Base-by-base conservation (phyloP, 2,329 filamentous ascomycete species). In the Nemania sp. region DNA sequence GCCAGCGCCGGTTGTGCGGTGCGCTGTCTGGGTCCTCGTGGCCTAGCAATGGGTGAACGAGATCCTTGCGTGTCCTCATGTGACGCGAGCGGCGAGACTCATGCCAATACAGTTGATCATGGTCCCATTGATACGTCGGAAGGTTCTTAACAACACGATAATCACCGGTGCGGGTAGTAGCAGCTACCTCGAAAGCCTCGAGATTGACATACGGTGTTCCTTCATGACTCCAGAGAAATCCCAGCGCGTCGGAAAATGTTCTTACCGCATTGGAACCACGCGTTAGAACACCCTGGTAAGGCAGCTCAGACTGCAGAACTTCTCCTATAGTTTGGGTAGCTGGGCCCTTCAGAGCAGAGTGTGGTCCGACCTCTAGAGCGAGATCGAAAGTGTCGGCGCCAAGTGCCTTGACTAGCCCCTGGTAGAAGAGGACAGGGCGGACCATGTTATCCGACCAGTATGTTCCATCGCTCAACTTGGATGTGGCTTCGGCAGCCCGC, bases 331-430 rank as follows among this genome's bases (percentile, higher is more conserved):
- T 66, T 24, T 59, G 54, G 3, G 2, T n/a, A 1, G 56, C 49
- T 1, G 71, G 70, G 0, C 74, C 77, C 65, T 80, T 78, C 1
- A 82, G 72, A 20, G 80, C 78, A 4, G 80, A 77, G 68, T 73
- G 80, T 5, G 80, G 77, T 1, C 80, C 80, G 11, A 82, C 52
- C 61, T 82, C 80, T 2, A 82, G 53, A 5, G 72, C 71, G 0
- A 77, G 54, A 41, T 79, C 73, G 41, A 73, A 75, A 4, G 29
- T 32, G 29, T 32, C 29, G 29, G 29, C 29, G 29, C 8, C 8
- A 8, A 32, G 29, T 32, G 8, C 29, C 8, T 32, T 32, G 5
- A 32, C 29, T 4, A 32, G 29, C 29, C 29, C 29, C 29, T 32
- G 29, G 8, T 32, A 51, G 47, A 51, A 51, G 10, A 51, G 24